A percentile compares a stretch with the other conserved stretches of the same genome.
Evolutionary conservation across 1,139 yeast species (phyloP).

Genomic region (Magnusiomyces suaveolens): DNA sequence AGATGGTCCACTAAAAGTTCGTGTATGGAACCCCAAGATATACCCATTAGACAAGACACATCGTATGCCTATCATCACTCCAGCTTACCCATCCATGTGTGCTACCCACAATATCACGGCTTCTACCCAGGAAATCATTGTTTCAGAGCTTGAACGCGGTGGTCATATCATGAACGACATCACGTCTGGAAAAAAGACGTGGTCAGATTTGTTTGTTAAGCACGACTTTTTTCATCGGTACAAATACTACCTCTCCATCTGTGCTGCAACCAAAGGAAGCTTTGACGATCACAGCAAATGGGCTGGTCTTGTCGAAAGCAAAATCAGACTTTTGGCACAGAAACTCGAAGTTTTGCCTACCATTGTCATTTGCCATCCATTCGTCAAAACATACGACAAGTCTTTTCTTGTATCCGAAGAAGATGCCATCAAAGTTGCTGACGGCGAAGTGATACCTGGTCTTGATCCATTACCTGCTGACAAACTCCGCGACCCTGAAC

Average conservation of each 20-base stretch:
- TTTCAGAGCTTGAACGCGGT: constrained; percentile 70
- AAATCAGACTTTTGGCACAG: constrained; percentile 66
- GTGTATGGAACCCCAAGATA: constrained; percentile 93
- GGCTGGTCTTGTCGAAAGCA: constrained; percentile 90
- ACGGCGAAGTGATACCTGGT: constrained; percentile 29
- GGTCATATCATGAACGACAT: constrained; percentile 60
- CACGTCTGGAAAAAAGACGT: constrained; percentile 47
- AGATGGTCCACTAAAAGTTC: constrained; percentile 91
- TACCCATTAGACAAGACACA: constrained; percentile 84
- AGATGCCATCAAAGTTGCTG: constrained; percentile 46
- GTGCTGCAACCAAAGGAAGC: constrained; percentile 62
- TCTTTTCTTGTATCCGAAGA: constrained; percentile 46
- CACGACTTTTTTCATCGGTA: constrained; percentile 76
- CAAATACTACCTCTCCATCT: constrained; percentile 75
- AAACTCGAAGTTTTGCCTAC: constrained; percentile 73
- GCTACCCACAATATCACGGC: constrained; percentile 92
- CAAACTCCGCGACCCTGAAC: constrained; percentile 26
- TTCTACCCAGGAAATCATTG: constrained; percentile 74
- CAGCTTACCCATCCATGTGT: constrained; percentile 99
- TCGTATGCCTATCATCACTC: constrained; percentile 97
- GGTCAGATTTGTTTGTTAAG: constrained; percentile 68
- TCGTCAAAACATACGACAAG: constrained; percentile 62
- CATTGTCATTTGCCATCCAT: constrained; percentile 80
- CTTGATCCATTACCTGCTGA: constrained; percentile 19
- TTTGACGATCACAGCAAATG: constrained; percentile 79